Evolutionary conservation across 441 rosid species (phyloP), one percentile per base, ranked within the genome.

Genomic region (Erodium texanum): DNA sequence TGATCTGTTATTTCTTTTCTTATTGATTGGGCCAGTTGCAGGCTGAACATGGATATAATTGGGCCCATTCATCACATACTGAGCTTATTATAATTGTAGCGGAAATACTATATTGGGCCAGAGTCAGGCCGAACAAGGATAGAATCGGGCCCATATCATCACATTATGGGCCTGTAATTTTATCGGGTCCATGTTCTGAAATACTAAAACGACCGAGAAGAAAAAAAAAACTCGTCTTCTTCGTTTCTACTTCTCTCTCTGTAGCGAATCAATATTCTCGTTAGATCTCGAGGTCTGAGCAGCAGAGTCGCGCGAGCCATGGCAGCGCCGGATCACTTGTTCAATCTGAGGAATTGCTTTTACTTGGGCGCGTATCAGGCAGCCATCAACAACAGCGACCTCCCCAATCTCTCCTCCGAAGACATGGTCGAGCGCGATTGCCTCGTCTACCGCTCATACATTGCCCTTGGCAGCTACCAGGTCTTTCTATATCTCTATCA

Each of bases 321-420:
- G 82, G 88, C 85, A 64, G 83, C 84, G 71, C 97, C 99, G 32
- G 95, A 93, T 82, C 99, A 82, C 69, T 82, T 91, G 61, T 91
- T 91, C 72, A 86, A 76, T 74, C 82, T 91, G 58, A 80, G 93
- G 68, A 93, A 89, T 86, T 81, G 73, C 69, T 90, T 90, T 77
- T 87, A 87, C 81, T 66, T 93, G 68, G 97, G 97, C 32, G 94
- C 93, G 10, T 89, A 84, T 71, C 98, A 90, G 81, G 87, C 94
- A 7, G 93, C 98, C 65, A 89, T 93, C 76, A 93, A 90, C 87
- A 84, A 77, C 84, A 84, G 97, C 77, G 89, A 90, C 64, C 71
- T 90, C 58, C 86, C 88, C 15, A 72, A 81, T 48, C 91, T 90
- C 58, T 81, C 98, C 29, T 78, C 82, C 4, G 95, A 90, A 18